Evolutionary conservation across 495 filamentous ascomycete species (phyloP).

Genomic region (Penicillium arizonense): DNA sequence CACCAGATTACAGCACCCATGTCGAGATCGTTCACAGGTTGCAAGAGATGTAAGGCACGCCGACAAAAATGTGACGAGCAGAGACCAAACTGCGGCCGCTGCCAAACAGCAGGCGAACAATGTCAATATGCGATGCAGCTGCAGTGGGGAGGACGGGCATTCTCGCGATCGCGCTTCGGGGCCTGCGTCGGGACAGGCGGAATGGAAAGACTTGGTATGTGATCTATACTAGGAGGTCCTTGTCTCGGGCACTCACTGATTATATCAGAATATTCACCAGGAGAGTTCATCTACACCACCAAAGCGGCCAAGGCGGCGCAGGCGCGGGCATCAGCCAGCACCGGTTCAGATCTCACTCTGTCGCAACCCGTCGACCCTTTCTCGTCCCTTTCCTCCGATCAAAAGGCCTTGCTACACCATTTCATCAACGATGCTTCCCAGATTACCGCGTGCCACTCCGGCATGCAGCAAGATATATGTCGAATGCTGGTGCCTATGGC

Average conservation of each 20-base stretch:
- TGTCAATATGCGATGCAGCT: conserved; percentile 40
- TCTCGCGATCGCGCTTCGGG: conserved; percentile 47
- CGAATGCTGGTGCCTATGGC: conserved; percentile 49
- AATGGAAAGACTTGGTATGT: conserved; percentile 46
- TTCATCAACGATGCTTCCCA: conserved; percentile 48
- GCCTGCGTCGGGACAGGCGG: conserved; percentile 41
- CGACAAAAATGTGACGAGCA: conserved; percentile 48
- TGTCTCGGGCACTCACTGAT: neutral
- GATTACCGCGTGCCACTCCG: conserved; percentile 44
- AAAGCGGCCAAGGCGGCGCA: conserved; percentile 19
- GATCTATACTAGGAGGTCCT: neutral
- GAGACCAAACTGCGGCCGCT: conserved; percentile 38
- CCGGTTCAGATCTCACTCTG: conserved; percentile 27
- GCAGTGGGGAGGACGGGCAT: conserved; percentile 40
- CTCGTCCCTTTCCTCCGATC: conserved; percentile 36
- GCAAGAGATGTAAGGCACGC: conserved; percentile 47
- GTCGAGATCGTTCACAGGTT: conserved; percentile 48
- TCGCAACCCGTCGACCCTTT: conserved; percentile 40
- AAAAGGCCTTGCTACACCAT: conserved; percentile 43
- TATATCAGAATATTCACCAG: conserved; percentile 43
- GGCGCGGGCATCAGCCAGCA: conserved; percentile 1
- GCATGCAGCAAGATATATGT: conserved; percentile 48
- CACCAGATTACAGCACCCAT: conserved; percentile 26
- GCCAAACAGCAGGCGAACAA: conserved; percentile 31
- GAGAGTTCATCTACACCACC: conserved; percentile 48